Percentiles rank a stretch among this genome's conserved stretches.
These are phyloP conservation scores for Cryptococcus jaspeensis DNA, from an alignment of 1,284 basidiomycete species.

Conservation along the genomic window DNA sequence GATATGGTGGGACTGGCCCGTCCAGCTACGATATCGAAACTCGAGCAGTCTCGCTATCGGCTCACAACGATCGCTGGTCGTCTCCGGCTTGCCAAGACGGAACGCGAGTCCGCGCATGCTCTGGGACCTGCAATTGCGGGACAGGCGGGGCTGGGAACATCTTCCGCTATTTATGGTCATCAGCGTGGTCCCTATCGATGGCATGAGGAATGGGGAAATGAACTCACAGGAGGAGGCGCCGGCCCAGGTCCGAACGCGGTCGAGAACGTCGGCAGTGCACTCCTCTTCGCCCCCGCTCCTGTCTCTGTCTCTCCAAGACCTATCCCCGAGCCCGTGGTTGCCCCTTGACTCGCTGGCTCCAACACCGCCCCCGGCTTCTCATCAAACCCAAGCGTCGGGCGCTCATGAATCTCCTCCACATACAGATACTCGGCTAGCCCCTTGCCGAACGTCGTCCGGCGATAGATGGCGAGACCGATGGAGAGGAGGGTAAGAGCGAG, in stretches of 20 bases:
- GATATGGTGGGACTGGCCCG: neutral
- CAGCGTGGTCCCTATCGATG: no score
- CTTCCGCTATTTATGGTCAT: neutral
- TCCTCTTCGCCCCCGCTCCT: neutral
- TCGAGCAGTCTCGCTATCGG: neutral
- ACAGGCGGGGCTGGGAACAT: conserved; percentile 7
- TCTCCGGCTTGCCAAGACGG: conserved; percentile 7
- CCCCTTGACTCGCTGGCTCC: neutral
- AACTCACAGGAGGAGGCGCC: conserved; percentile 8
- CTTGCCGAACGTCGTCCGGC: conserved; percentile 70
- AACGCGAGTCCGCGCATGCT: neutral
- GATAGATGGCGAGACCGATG: conserved; percentile 63
- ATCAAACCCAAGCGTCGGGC: conserved; percentile 1
- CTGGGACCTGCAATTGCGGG: neutral
- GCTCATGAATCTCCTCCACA: conserved; percentile 5
- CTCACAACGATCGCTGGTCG: neutral
- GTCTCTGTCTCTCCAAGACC: neutral
- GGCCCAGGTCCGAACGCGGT: conserved; percentile 9
- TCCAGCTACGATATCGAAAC: neutral
- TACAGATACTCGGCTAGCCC: conserved; percentile 60
- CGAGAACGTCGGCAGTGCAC: conserved; percentile 4
- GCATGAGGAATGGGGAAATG: neutral
- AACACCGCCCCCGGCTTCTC: neutral
- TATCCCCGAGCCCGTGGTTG: neutral
- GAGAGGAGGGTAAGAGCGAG: conserved; percentile 60